phyloP scores from a whole-genome alignment of 176 grass and related monocot genomes.

The Carex parvula region DNA sequence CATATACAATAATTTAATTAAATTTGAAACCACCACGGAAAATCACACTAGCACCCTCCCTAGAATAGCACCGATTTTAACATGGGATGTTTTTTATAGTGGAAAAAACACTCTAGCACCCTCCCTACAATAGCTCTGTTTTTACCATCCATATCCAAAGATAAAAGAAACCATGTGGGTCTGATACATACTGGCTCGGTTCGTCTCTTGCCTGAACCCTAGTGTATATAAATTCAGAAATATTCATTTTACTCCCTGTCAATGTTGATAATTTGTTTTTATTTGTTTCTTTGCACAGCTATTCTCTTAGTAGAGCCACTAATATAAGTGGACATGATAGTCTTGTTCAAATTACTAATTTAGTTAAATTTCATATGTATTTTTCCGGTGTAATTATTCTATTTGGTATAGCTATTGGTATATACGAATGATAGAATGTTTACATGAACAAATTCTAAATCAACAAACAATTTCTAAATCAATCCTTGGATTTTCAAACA shows the following conservation, averaged over 20 bases:
- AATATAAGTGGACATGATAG: not conserved
- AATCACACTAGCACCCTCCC: not conserved
- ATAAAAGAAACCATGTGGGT: not conserved
- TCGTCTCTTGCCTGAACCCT: not conserved
- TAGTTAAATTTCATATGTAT: not conserved
- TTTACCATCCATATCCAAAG: not conserved
- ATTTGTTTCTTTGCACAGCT: not conserved
- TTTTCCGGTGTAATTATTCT: not conserved
- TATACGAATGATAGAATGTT: not conserved
- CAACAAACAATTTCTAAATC: not conserved
- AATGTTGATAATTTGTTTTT: not conserved
- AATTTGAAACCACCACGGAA: not conserved
- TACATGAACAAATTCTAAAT: not conserved
- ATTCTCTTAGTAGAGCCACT: not conserved
- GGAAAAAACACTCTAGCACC: not conserved
- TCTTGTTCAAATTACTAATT: not conserved
- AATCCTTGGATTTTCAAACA: not conserved
- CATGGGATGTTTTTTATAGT: too few species aligned
- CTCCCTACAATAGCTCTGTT: not conserved
- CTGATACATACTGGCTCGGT: not conserved
- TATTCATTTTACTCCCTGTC: not conserved
- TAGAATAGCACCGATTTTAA: not conserved
- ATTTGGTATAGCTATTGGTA: not conserved
- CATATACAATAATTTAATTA: not conserved
- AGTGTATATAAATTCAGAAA: not conserved